Evolutionary conservation across 1,284 basidiomycete species (phyloP), one percentile per base, ranked within the genome.

Genomic region (Sparassis latifolia): DNA sequence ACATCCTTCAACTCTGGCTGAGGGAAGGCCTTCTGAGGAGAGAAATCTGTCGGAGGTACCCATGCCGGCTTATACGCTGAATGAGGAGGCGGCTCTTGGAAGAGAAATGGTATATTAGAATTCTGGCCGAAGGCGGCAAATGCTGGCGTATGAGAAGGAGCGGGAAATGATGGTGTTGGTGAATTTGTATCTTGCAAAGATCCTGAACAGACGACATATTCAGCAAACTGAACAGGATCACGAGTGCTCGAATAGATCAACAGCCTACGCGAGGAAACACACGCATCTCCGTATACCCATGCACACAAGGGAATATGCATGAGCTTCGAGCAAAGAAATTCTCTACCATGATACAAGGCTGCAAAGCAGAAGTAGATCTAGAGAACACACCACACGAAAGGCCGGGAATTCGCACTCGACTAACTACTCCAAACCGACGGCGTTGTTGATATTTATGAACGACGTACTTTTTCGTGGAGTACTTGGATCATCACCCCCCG

Each of bases 31-130:
- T 82, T 85, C 44, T 72, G 62, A 1, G 81, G 74, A 4, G 80
- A 78, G 59, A 80, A 81, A 49, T 69, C 70, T 0, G 76, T 63
- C 10, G 84, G 83, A 39, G 86, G 85, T 38, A 63, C 70, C 87
- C 86, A 89, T 47, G 80, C 72, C 45, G 78, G 75, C 27, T 70
- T 58, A 10, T 71, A 66, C 3, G 76, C 67, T 33, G 74, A 71
- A 44, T 76, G 75, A 1, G 78, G 69, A 9, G 72, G 66, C 5
- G 76, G 75, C 28, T 76, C 73, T 50, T 80, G 74, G 62, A 89
- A 86, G 42, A 88, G 74, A 70, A 89, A 89, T 1, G 85, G 87
- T 32, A 82, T 72, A 61, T 79, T 80, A 49, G 72, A 72, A 59
- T 82, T 80, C 33, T 74, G 69, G 27, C 82, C 82, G 65, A 87